Evolutionary conservation across 1,284 basidiomycete species (phyloP), one percentile per base, ranked within the genome.

Genomic region (Microbotryum saponariae): DNA sequence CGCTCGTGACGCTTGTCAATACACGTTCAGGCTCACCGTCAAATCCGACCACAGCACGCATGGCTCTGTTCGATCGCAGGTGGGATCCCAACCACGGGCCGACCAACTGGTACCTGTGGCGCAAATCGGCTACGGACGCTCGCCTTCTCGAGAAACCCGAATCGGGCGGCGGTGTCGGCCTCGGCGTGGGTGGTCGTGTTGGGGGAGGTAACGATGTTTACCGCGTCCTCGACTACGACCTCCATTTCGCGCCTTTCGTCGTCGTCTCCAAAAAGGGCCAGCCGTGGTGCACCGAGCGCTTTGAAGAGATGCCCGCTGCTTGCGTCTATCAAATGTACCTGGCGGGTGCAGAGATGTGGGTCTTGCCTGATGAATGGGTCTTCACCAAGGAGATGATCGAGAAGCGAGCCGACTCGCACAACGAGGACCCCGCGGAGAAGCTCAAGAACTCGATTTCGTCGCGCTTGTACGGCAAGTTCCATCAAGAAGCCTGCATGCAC

Each of bases 311-410:
- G 16, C 58, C 54, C 21, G 72, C 71, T 18, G 71, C 71, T 23
- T 74, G 73, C 64, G 61, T 68, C 18, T 74, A 73, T 61, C 71
- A 74, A 60, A 73, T 73, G 71, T 74, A 73, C 59, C 64, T 74
- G n/a, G 55, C 64, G 2, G 73, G 73, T 4, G 67, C 73, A 8
- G 72, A 73, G 56, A 59, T 73, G 46, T 74, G 70, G 70, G 71
- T 74, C n/a, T 47, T 73, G 20, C 72, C 72, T 3, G 71, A 71
- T 48, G 71, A 68, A 25, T 74, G 72, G 72, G 62, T 68, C 5
- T 72, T 64, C 56, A 74, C 72, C 27, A 31, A 72, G 33, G 70
- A 74, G 58, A 56, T 59, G 23, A 60, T 72, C 27, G 70, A 73
- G 56, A 66, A 66, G 51, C 50, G 46, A 16, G 52, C 56, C 7